Base-by-base conservation (phyloP, 768 basidiomycete genomes). In the Cystofilobasidium capitatum region DNA sequence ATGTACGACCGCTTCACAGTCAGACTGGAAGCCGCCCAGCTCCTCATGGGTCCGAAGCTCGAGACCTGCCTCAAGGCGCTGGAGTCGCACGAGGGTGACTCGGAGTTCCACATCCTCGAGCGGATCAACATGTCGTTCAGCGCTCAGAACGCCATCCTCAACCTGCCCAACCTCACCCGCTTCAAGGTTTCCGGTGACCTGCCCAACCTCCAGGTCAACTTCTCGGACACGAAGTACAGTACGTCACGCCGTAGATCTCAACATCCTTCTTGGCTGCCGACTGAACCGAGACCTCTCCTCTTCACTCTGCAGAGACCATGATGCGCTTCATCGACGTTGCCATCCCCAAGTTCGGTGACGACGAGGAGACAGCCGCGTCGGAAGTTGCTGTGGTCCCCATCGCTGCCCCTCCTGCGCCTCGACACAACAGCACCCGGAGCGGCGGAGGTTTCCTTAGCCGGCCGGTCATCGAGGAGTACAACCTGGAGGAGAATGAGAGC, bases 1-100 rank as follows among this genome's bases (percentile, higher is more conserved):
- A 94, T 98, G 91, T 99, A 98, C 73, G 96, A 99, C 77, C 88
- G 87, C 71, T 80, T 96, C 71, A 83, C 82, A 14, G 81, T 99
- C 42, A 85, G 83, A 65, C 82, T 99, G 22, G 82, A 91, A 71
- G 86, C 88, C 51, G 91, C 96, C 16, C 94, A 98, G 91, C 91
- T 99, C 66, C 81, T 99, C 66, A 82, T 99, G 62, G 96, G 96
- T 13, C 83, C 86, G 59, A 85, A 88, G 73, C 78, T 98, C 42
- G 81, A 89, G 67, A 82, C 86, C 13, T 97, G 91, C 76, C 83
- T 88, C 65, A 81, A 85, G 17, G 94, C 91, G 10, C 81, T 99
- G 36, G 81, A 81, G 3, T 82, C 83, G 12, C 79, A 80, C 26
- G 77, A 69, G 73, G 55, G 82, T 84, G 74, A 72, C 12, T 72